A percentile compares a stretch with the other conserved stretches of the same genome.
Evolutionary conservation across 305 asterid species (phyloP).

Genomic region (Fraxinus xanthoxyloides): DNA sequence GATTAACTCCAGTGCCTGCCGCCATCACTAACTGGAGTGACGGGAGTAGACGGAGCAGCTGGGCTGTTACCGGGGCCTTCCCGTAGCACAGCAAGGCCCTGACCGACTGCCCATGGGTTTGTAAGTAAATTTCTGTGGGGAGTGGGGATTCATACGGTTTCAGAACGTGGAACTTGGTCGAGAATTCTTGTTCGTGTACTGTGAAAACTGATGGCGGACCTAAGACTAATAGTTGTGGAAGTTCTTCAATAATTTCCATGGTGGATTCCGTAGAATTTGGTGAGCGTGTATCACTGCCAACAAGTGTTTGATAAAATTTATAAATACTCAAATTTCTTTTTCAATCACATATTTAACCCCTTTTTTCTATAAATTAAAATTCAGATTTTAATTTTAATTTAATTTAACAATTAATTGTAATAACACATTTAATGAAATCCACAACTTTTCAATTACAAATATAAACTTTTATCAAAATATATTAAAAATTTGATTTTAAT

Average conservation of each 20-base stretch:
- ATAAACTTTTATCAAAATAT: too few species aligned
- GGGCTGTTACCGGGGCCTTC: constrained; percentile 6
- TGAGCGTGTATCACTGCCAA: not conserved
- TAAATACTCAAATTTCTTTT: too few species aligned
- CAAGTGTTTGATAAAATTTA: too few species aligned
- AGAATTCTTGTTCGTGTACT: constrained; percentile 8
- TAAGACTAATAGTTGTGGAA: constrained; percentile 12
- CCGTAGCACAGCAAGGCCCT: constrained; percentile 18
- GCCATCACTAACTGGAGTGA: constrained; percentile 14
- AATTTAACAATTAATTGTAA: too few species aligned
- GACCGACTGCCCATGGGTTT: constrained; percentile 9
- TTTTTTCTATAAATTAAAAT: too few species aligned
- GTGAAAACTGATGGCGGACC: constrained; percentile 12
- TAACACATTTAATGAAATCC: too few species aligned
- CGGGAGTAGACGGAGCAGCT: constrained; percentile 9
- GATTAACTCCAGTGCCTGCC: constrained; percentile 14
- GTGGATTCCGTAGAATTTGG: not conserved
- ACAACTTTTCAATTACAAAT: too few species aligned
- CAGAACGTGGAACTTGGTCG: constrained; percentile 7
- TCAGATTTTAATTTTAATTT: too few species aligned
- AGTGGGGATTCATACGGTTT: constrained; percentile 25
- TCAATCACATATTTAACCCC: too few species aligned
- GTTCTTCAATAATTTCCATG: not conserved
- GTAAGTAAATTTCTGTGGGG: constrained; percentile 4
- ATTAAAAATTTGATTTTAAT: too few species aligned